Evolutionary conservation across 306 rosid species (phyloP).

Genomic region (Gynostemma pentaphyllum): DNA sequence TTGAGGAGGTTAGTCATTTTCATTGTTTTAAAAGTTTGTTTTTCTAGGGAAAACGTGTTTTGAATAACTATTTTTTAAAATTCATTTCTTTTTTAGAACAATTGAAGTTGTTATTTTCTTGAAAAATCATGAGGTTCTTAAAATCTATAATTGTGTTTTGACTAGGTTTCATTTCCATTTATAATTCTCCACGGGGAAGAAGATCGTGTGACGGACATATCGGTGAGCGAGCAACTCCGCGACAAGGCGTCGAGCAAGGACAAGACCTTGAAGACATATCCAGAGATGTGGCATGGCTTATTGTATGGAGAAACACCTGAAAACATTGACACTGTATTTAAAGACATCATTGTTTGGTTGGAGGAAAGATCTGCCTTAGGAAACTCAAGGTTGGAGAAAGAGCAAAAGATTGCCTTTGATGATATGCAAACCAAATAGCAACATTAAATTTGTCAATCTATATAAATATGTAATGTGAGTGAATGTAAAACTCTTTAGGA

Average conservation of each 20-base stretch:
- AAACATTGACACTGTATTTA: constrained; percentile 47
- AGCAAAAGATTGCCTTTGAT: constrained; percentile 39
- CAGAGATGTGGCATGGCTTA: constrained; percentile 87
- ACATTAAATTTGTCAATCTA: no score
- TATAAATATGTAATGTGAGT: no score
- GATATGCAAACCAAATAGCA: not conserved
- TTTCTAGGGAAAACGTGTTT: no score
- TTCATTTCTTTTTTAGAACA: no score
- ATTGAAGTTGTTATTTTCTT: no score
- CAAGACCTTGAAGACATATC: constrained; percentile 59
- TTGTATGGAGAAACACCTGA: constrained; percentile 71
- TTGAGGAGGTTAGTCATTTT: no score
- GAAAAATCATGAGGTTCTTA: no score
- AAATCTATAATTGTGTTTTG: no score
- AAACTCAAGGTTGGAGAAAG: constrained; percentile 55
- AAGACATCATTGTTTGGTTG: constrained; percentile 62
- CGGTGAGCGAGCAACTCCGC: constrained; percentile 47
- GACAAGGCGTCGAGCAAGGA: constrained; percentile 53
- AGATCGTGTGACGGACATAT: constrained; percentile 53
- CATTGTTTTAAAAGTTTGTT: no score
- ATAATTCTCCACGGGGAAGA: constrained; percentile 62
- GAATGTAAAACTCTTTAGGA: no score
- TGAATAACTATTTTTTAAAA: no score
- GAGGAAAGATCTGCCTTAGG: constrained; percentile 28
- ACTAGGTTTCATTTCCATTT: constrained; percentile 77